Base-by-base conservation (phyloP, 2,329 filamentous ascomycete species). In the Stenocarpella maydis region DNA sequence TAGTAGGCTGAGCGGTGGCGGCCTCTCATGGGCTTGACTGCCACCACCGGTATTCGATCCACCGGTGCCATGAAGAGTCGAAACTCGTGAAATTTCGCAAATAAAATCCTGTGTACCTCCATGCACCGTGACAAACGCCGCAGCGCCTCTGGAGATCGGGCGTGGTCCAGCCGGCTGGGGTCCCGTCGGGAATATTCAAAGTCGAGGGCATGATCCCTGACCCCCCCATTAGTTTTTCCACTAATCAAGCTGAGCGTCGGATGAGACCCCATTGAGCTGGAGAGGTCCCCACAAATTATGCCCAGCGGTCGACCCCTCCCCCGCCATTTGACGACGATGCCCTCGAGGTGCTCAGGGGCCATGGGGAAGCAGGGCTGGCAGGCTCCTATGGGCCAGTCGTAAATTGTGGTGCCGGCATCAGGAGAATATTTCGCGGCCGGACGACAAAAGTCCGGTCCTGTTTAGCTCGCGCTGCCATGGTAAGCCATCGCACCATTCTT, bases 311-410 rank as follows among this genome's bases (percentile, higher is more conserved):
- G 31, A 49, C 37, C 43, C 52, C 60, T 65, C 50, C 65, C 69
- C 65, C 52, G 55, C 43, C 45, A 65, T 54, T 66, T 53, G 67
- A 53, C 66, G 69, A 71, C 69, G 60, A 71, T 69, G 53, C 9
- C 69, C n/a, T 70, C 69, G 31, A 64, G 47, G 24, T 19, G 28
- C 19, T 17, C 26, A 26, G 50, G 34, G 41, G 60, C 4, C 19
- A 28, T 39, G 41, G 15, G 28, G 15, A 9, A 15, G 39, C 31
- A 39, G 41, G 15, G 28, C 6, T 5, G 12, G 47, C 41, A 47
- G 61, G 50, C 41, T 63, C 34, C 10, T 49, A 63, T 41, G 3
- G 58, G 58, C 58, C 58, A 63, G 58, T 43, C 58, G 28, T 21
- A 45, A n/a, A n/a, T n/a, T n/a, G 45, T 58, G 43, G 24, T 60